phyloP scores from a whole-genome alignment of 2,329 filamentous ascomycete genomes.

The Pseudocercospora macadamiae region DNA sequence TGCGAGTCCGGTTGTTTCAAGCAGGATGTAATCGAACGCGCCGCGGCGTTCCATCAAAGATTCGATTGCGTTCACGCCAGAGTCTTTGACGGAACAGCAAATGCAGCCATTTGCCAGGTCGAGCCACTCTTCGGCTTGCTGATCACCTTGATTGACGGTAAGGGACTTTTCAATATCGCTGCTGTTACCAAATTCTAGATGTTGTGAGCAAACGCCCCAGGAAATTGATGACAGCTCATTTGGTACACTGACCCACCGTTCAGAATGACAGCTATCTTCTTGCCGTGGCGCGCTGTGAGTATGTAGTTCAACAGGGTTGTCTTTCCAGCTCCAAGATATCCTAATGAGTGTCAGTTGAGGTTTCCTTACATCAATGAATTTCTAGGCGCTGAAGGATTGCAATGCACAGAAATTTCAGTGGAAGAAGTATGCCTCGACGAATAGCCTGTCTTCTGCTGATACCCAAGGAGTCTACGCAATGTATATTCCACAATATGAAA shows the following conservation, averaged over 20 bases:
- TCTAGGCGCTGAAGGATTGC: no score
- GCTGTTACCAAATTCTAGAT: conserved; percentile 50
- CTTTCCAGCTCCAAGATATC: conserved; percentile 94
- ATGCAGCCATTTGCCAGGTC: conserved; percentile 96
- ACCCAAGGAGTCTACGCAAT: no score
- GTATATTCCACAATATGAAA: no score
- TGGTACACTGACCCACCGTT: conserved; percentile 63
- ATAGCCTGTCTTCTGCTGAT: no score
- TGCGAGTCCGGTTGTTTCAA: conserved; percentile 93
- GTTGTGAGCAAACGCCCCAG: not conserved
- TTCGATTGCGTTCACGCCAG: conserved; percentile 92
- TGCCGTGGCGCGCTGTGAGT: conserved; percentile 89
- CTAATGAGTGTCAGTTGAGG: conserved; percentile 52
- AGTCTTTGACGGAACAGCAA: conserved; percentile 97
- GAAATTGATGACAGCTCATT: not conserved
- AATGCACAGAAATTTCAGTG: no score
- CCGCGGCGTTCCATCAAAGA: conserved; percentile 92
- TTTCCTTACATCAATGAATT: no score
- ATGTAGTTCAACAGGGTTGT: conserved; percentile 97
- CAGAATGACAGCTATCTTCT: conserved; percentile 96
- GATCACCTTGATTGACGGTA: conserved; percentile 77
- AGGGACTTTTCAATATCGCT: conserved; percentile 95
- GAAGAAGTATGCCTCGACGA: no score
- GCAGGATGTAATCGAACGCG: conserved; percentile 93
- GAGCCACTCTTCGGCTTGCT: conserved; percentile 87